Evolutionary conservation across 2,329 filamentous ascomycete genomes (phyloP), one percentile per base, ranked within the genome.

Genomic region (Lecanicillium sp.): DNA sequence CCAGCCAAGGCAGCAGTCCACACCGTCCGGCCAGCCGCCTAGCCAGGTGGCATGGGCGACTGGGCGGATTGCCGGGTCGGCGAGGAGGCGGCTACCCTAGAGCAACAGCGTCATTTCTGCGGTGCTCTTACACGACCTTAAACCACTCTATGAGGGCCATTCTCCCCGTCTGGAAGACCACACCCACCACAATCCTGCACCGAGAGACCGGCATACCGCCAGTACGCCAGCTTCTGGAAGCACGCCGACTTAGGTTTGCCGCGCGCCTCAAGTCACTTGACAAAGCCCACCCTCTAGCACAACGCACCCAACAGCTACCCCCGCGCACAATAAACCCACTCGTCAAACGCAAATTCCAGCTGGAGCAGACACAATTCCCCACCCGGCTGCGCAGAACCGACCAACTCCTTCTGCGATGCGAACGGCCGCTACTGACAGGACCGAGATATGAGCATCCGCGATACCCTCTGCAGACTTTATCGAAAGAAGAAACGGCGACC

Each of bases 241-340:
- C 26, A 29, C 7, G 26, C 26, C 26, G 26, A 23, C 15, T 48
- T 5, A 20, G 48, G 9, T 51, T 53, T 48, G 51, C 52, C 10
- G 42, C 48, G 21, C 48, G 54, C 30, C 50, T 56, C 35, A 51
- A 29, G 37, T 44, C 49, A 14, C 43, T 56, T 21, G 51, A 58
- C 38, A 27, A 38, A 20, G 40, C 44, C 29, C 51, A 56, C 29
- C 55, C 52, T 15, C 52, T 58, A 4, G 54, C 47, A 40, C 45
- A 42, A 11, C 45, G 44, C 10, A 52, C 48, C 10, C 30, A 6
- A 27, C 50, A 37, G 12, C 35, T 37, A 37, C 15, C 35, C 19
- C 15, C 35, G 15, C 26, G 10, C 43, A 30, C 7, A n/a, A 23
- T 15, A 17, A 39, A 46, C 44, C 42, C 17, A 29, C 30, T 32